Base-by-base conservation (phyloP, 139 green algal genomes). In the Ulvella scutata region DNA sequence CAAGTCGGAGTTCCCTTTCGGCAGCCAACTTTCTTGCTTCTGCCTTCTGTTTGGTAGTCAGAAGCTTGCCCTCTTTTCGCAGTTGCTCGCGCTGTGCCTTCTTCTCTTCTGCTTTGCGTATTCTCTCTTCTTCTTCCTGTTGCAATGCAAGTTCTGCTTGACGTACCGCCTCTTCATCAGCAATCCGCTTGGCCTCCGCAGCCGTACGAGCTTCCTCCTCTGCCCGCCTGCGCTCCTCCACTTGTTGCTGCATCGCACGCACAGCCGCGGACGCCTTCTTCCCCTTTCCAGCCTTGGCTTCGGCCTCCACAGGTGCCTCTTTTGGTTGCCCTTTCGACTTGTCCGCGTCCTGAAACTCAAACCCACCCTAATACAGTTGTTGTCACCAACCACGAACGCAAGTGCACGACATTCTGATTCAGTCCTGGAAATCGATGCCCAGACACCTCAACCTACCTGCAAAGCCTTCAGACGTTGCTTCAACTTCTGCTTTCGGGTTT, bases 181-280 rank as follows among this genome's bases (percentile, higher is more conserved):
- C 74, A 7, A n/a, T 23, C 7, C 13, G 9, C 13, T 20, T 9
- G 29, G 29, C 44, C 10, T 13, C 44, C 10, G 4, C n/a, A 33
- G 44, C 44, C 33, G 29, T 43, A 75, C 37, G 73, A 67, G 28
- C 29, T 20, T 39, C 43, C 28, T 78, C 76, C 39, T 81, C 72
- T 36, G 43, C 74, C 76, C 77, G 76, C 72, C 77, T 40, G 4
- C 73, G 75, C 72, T 60, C 37, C 72, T 37, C 40, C 74, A 76
- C 31, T 31, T 76, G 74, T 33, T 26, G 44, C 44, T 62, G 44
- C 44, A 62, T 62, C 33, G 44, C 44, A 62, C n/a, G n/a, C 44
- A 62, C 44, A 9, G 44, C 44, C 29, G 44, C 44, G 4, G 44
- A 62, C 13, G 17, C 40, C 44, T 62, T 62, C 13, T 62, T 62